phyloP scores from a whole-genome alignment of 2,329 filamentous ascomycete species.

The Stachybotrys chartarum region DNA sequence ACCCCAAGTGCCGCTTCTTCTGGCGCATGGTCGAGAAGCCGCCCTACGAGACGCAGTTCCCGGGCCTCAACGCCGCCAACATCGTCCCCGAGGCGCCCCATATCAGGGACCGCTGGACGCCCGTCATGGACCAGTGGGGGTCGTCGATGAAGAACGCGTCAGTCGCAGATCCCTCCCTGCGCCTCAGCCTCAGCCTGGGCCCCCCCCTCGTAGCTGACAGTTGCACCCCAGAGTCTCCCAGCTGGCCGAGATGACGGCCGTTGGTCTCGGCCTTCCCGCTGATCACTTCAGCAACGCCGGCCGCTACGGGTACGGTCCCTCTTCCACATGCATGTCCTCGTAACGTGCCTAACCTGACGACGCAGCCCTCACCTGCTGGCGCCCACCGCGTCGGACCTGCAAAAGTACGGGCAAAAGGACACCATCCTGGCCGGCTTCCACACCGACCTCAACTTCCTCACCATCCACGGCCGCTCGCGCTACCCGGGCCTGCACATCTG shows the following conservation, averaged over 20 bases:
- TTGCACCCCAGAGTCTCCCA: constrained; percentile 38
- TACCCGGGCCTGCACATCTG: constrained; percentile 57
- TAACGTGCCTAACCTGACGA: background rate
- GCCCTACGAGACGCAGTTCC: constrained; percentile 48
- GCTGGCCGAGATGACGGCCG: constrained; percentile 52
- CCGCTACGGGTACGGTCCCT: constrained; percentile 40
- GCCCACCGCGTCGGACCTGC: constrained; percentile 51
- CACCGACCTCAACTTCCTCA: constrained; percentile 58
- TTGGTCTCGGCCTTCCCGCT: constrained; percentile 46
- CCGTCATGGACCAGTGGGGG: constrained; percentile 51
- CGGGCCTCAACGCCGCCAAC: constrained; percentile 47
- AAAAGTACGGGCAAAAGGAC: constrained; percentile 43
- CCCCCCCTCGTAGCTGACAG: constrained; percentile 2
- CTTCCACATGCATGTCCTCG: background rate
- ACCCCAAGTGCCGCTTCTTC: constrained; percentile 58
- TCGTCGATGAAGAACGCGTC: constrained; percentile 53
- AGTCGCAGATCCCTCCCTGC: constrained; percentile 15
- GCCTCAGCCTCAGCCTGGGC: background rate
- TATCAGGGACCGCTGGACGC: constrained; percentile 44
- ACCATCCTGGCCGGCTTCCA: constrained; percentile 58
- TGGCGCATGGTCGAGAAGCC: constrained; percentile 51
- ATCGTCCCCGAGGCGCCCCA: constrained; percentile 42
- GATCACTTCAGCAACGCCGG: constrained; percentile 48
- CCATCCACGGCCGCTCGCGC: constrained; percentile 56
- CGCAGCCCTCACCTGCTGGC: constrained; percentile 52